Base-by-base conservation (phyloP, 225 moss, liverwort and hornwort genomes). In the Polytrichum commune region DNA sequence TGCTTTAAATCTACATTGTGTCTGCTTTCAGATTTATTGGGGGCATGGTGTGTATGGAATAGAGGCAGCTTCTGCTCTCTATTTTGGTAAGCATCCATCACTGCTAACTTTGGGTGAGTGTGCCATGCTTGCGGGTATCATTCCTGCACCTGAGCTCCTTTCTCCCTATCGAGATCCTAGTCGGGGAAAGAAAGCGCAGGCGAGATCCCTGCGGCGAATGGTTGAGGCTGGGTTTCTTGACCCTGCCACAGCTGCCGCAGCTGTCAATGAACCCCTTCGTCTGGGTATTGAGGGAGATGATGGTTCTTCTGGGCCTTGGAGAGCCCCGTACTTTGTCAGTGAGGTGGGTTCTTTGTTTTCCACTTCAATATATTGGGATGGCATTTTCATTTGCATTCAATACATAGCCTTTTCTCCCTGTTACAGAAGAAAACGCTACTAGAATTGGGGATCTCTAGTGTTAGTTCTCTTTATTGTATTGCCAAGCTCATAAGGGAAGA, bases 61-160 rank as follows among this genome's bases (percentile, higher is more conserved):
- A 75, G 91, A 94, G 80, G 90, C 85, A 81, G 97, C 97, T 77
- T 82, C 97, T 46, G 94, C 97, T 8, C 83, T 98, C 26, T 98
- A 98, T 79, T 92, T 98, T 76, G 97, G 92, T 69, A 98, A 98
- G 81, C 94, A 92, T 78, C 94, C 94, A 10, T 94, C 92, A 27
- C 77, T 80, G 73, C 86, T 98, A 69, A 90, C 90, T 30, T 68
- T 98, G 66, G 94, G 90, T 71, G 97, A 98, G 72, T 98, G 94
- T 82, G 91, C 97, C 73, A 98, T 98, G 97, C 97, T 98, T 75
- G 94, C 94, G 68, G 97, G 97, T 75, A 98, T 98, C 65, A 90
- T 98, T 71, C 97, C 97, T 76, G 97, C 97, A 53, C 97, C 97
- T 65, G 97, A 98, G 76, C 74, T 92, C 60, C 78, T 98, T 26